Base-by-base conservation (phyloP, 2,329 filamentous ascomycete species). In the Aspergillus terreus region DNA sequence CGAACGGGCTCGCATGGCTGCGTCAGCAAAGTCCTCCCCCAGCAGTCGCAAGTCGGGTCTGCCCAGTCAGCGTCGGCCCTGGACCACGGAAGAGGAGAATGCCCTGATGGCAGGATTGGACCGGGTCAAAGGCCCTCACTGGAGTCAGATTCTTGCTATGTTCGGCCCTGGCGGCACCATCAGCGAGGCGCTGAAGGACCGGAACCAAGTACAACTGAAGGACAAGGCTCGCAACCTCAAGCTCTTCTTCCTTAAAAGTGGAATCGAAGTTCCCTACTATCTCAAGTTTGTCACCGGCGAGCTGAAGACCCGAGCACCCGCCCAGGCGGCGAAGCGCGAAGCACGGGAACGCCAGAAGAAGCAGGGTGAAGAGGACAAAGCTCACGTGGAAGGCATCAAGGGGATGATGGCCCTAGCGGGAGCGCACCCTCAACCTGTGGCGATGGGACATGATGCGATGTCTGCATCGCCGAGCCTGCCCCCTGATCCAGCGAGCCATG, bases 161-260 rank as follows among this genome's bases (percentile, higher is more conserved):
- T 95, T 92, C 66, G 91, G 91, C 0, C 81, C 83, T 0, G 87
- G 86, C 40, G 91, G 91, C 4, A 87, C 86, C 0, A 82, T 92
- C 21, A 92, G 85, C 44, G 87, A 92, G 60, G 87, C 92, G 21
- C 78, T 95, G 17, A 92, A 92, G 60, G 91, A 95, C 66, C 82
- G 90, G 32, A 95, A 91, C 42, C 90, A 96, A 65, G 91, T 96
- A 0, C 91, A 95, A 66, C 78, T 95, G 11, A 96, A 96, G 69
- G 90, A 96, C 66, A 96, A 96, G 71, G 90, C 90, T 1, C 80
- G 90, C 46, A 96, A 96, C 58, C 73, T 95, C 45, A 96, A 95
- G 69, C 74, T 96, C 0, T 95, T 94, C 74, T 95, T 95, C 70
- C 75, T 96, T 49, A 96, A 96, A 75, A 92, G 87, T 15, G 90